Evolutionary conservation across 2,329 filamentous ascomycete genomes (phyloP).

Genomic region (Alternaria rosae): DNA sequence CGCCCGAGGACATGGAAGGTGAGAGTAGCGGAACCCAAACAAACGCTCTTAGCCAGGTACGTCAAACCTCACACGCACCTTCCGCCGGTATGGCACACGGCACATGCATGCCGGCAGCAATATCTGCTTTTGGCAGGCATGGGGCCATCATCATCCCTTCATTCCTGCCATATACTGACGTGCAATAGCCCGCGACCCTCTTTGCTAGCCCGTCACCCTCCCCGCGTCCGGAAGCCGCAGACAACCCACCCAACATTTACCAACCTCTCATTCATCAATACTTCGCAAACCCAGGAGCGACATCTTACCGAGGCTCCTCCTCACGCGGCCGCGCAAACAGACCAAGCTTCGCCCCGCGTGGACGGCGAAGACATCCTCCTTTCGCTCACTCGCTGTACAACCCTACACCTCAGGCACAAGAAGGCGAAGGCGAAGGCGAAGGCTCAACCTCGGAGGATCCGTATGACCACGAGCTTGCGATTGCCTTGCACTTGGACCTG

Average conservation of each 20-base stretch:
- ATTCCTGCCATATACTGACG: slow-evolving; percentile 5
- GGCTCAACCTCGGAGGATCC: neutral
- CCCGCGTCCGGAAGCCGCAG: neutral
- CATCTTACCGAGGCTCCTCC: neutral
- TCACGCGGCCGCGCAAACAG: neutral
- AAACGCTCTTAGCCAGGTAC: slow-evolving; percentile 16
- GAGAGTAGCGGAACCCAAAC: neutral
- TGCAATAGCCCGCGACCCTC: slow-evolving; percentile 9
- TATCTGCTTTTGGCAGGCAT: neutral
- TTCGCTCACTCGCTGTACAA: slow-evolving; percentile 10
- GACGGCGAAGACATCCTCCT: slow-evolving; percentile 2
- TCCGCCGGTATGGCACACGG: neutral
- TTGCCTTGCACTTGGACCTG: slow-evolving; percentile 17
- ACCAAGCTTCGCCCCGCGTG: slow-evolving; percentile 1
- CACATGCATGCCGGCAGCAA: neutral
- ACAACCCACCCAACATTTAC: neutral
- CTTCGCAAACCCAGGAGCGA: neutral
- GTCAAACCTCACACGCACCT: neutral
- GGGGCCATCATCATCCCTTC: neutral
- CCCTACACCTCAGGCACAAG: slow-evolving; percentile 3
- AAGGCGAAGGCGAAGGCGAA: neutral
- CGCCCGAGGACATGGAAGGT: slow-evolving; percentile 7
- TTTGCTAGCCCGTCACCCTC: slow-evolving; percentile 8
- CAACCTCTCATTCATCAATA: neutral
- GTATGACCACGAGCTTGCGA: slow-evolving; percentile 16